Base-by-base conservation (phyloP, 306 rosid species). In the Carpinus viminea region DNA sequence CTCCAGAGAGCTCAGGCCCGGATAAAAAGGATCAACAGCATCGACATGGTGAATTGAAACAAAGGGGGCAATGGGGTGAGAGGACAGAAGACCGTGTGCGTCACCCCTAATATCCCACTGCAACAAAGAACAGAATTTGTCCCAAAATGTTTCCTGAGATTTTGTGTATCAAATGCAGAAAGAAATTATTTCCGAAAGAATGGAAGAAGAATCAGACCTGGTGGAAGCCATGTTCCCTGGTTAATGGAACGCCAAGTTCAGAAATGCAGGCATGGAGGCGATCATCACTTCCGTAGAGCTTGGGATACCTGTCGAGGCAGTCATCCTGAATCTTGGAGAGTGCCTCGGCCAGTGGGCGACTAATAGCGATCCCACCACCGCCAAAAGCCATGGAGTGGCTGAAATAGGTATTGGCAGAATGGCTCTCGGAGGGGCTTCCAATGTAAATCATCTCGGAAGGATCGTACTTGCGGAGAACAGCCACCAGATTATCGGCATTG, bases 311-410 rank as follows among this genome's bases (percentile, higher is more conserved):
- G 56, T 90, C 92, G 24, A 92, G 87, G 80, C 94, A 92, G 34
- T 85, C 86, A 18, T 92, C 97, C 52, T 86, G 94, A 83, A 84
- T 89, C 48, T 74, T 82, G 43, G 85, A 85, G 38, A 91, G 91
- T 10, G 90, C 92, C 79, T 86, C 73, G 0, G 94, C 94, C 73
- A 90, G 87, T 7, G 91, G 90, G 53, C 81, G 60, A 72, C 94
- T 89, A 48, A 92, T 51, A 24, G 92, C 94, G n/a, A 92, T 88
- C 38, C 94, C 94, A 7, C 91, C 97, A 15, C 97, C 94, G 7
- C 97, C 97, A 45, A 74, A 92, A 72, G 97, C 97, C 94, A 92
- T 90, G 26, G 94, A 87, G 79, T 92, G 97, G 69, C 97, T 88
- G 79, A 91, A 91, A 73, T 89, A 89, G 18, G 92, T 79, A 78